Evolutionary conservation across 2,329 filamentous ascomycete species (phyloP), one percentile per base, ranked within the genome.

Genomic region (Penicillium hordei): DNA sequence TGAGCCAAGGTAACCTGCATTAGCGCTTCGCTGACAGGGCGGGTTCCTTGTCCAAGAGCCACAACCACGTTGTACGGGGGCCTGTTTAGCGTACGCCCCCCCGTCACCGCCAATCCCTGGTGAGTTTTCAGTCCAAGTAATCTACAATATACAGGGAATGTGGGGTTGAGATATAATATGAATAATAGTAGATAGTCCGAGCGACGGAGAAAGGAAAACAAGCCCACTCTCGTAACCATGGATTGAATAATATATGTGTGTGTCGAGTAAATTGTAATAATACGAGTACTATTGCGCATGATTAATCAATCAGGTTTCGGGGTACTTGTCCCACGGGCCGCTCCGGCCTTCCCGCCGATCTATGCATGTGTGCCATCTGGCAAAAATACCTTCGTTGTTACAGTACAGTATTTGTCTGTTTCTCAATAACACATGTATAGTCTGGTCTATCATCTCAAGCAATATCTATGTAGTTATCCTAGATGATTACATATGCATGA

Each of bases 1-100:
- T 64, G 55, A 63, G 60, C 62, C 64, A 69, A 68, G 71, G 70
- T 66, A 73, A 72, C 67, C 65, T 73, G 72, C 72, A 73, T 74
- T 74, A 74, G 72, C 68, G 71, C 57, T 60, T 61, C 63, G 64
- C 65, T 65, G 68, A 63, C 66, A 63, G 58, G 64, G 60, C 61
- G 61, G 61, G 61, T 65, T 63, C 61, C 54, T 63, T 63, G 58
- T 59, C 54, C 31, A 58, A 61, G 63, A 63, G 63, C 62, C 65
- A 66, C 65, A 65, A 62, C 64, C 64, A 66, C 64, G 64, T 66
- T 66, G 63, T 64, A 65, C 55, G 43, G 57, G 15, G 19, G 27
- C 4, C 27, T 25, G 29, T 48, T 57, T 53, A 59, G 46, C 52
- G 40, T 45, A 48, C 49, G 19, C 45, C 44, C 42, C 42, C 46